Base-by-base conservation (phyloP, 2,329 filamentous ascomycete species). In the Pseudogymnoascus sp. region DNA sequence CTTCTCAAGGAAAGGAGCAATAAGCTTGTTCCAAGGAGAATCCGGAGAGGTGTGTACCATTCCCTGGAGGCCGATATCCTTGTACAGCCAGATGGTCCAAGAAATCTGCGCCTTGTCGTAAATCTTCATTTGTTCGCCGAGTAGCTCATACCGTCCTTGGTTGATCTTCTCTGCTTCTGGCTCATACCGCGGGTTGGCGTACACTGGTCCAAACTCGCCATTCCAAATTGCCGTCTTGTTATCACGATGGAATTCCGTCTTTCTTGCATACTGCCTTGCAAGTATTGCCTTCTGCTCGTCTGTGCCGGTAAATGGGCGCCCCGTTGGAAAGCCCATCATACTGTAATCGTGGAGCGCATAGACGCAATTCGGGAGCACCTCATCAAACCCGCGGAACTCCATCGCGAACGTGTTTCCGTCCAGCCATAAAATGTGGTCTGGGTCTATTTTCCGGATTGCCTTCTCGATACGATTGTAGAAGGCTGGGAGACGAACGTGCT, bases 21-120 rank as follows among this genome's bases (percentile, higher is more conserved):
- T 77, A 5, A 79, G 76, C 22, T 74, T 74, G 72, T 83, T 83
- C 72, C 81, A 83, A 4, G 74, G 67, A 16, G 76, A 78, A 22
- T 78, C 71, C 0, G 80, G 79, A 41, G 74, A 73, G 1, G 79
- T 73, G 64, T 81, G 78, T 0, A 81, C 74, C 81, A 84, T 82
- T 6, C 81, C 82, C 69, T 83, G 80, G 59, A 81, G 77, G 0
- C 81, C 80, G 38, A 84, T 78, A 65, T 84, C 81, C 68, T 84
- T 84, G 72, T 82, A 84, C 0, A 82, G 71, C 81, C 81, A 84
- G 67, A 86, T 86, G 8, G 75, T 80, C 84, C 84, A 86, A 0
- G 70, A 65, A 59, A 81, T 81, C 59, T 76, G 70, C 66, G 81
- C 71, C 70, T 79, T 77, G 62, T 80, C 78, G 68, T 84, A 84